A percentile compares a stretch with the other conserved stretches of the same genome.
Evolutionary conservation across 306 rosid genomes (phyloP).

Genomic region (Fagus sylvatica): DNA sequence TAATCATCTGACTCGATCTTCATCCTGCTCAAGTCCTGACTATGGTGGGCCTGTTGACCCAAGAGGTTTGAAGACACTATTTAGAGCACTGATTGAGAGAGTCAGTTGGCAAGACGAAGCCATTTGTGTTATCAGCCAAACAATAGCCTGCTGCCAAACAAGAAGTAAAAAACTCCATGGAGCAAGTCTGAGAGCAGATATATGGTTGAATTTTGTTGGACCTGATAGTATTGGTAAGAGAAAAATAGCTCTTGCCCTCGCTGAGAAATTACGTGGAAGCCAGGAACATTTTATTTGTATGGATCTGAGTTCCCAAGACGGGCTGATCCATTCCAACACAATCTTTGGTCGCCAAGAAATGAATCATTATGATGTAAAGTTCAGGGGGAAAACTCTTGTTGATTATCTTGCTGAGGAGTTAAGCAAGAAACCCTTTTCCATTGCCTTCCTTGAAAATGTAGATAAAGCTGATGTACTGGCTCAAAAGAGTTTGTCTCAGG

Average conservation of each 20-base stretch:
- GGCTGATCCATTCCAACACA: conserved; percentile 15
- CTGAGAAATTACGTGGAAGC: conserved; percentile 68
- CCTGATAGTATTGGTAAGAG: conserved; percentile 73
- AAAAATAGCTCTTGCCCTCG: conserved; percentile 66
- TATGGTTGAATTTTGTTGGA: conserved; percentile 84
- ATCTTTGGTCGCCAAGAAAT: conserved; percentile 24
- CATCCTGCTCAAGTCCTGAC: conserved; percentile 62
- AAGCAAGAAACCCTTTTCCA: conserved; percentile 65
- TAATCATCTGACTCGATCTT: conserved; percentile 45
- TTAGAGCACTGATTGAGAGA: conserved; percentile 57
- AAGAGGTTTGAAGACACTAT: conserved; percentile 59
- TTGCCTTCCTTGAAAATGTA: conserved; percentile 78
- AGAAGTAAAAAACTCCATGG: conserved; percentile 38
- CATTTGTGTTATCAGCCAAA: conserved; percentile 48
- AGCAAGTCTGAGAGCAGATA: conserved; percentile 46
- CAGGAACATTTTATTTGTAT: conserved; percentile 53
- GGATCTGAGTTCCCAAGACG: conserved; percentile 58
- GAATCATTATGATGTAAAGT: conserved; percentile 55
- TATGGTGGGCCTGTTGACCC: conserved; percentile 46
- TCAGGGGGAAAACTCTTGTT: conserved; percentile 78
- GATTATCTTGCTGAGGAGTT: conserved; percentile 74
- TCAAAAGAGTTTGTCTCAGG: conserved; percentile 66
- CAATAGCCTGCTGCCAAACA: conserved; percentile 45
- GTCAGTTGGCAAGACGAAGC: conserved; percentile 87
- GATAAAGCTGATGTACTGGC: conserved; percentile 73